Conservation (phyloP, 805 yeast genomes). For the Candida dendrica region DNA sequence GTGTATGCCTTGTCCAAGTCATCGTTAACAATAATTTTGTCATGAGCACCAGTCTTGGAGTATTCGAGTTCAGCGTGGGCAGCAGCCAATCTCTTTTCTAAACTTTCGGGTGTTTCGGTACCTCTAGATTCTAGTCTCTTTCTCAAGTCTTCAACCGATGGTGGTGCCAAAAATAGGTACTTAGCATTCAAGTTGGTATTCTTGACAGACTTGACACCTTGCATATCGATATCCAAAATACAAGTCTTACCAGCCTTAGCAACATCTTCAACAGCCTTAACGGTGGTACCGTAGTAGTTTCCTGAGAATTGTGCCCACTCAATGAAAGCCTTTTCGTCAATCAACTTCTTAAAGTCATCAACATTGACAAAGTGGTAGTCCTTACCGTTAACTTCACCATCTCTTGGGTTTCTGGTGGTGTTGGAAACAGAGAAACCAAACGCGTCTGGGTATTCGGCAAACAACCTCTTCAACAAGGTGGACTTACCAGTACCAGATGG, state of each 20-base stretch:
- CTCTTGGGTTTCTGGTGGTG: conserved; percentile 88
- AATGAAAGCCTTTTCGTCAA: conserved; percentile 69
- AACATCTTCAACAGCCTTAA: conserved; percentile 68
- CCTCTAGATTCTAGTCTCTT: conserved; percentile 82
- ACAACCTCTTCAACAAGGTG: conserved; percentile 80
- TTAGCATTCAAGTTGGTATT: conserved; percentile 75
- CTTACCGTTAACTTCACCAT: conserved; percentile 82
- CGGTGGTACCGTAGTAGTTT: conserved; percentile 92
- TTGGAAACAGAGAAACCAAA: conserved; percentile 94
- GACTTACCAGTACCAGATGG: conserved; percentile 97
- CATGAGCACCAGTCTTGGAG: conserved; percentile 89
- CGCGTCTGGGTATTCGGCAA: conserved; percentile 80
- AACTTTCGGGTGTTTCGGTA: conserved; percentile 84
- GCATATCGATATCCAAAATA: conserved; percentile 97
- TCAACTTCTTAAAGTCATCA: conserved; percentile 70
- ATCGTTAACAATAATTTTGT: conserved; percentile 81
- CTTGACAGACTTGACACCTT: conserved; percentile 93
- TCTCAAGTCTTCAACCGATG: conserved; percentile 73
- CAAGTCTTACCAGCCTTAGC: conserved; percentile 62
- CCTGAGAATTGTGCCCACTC: conserved; percentile 99
- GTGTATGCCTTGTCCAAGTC: conserved; percentile 83
- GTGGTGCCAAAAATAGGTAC: conserved; percentile 86
- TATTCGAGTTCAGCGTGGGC: conserved; percentile 87
- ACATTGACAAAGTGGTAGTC: conserved; percentile 86
- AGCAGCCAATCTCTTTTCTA: conserved; percentile 78